Evolutionary conservation across 2,329 filamentous ascomycete species (phyloP), one percentile per base, ranked within the genome.

Genomic region (Penicillium fuscoglaucum): DNA sequence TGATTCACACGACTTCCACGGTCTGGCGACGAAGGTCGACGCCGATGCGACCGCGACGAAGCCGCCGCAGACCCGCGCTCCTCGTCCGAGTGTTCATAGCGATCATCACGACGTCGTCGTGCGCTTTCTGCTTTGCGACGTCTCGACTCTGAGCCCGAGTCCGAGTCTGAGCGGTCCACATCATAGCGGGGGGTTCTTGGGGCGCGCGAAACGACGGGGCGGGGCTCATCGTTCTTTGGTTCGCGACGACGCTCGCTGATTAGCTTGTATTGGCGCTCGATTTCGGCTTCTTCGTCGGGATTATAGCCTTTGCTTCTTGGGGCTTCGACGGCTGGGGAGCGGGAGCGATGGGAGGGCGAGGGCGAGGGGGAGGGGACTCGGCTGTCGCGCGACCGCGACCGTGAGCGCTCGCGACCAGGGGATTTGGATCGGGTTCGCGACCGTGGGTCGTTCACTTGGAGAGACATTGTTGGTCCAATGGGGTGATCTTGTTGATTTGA

Each of bases 401-500:
- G 72, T 46, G 77, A 79, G 58, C 76, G 75, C 44, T 78, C 77
- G 45, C 74, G 71, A 29, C 76, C 75, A 35, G 77, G 78, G 35
- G 78, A 80, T 61, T 75, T 79, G 61, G 78, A 80, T 55, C 78
- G 73, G 61, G 73, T 74, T 56, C 78, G 76, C 62, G 74, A 75
- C 67, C 75, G 74, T 67, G 75, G 70, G 64, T 76, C 74, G 57
- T 72, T 64, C 52, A 76, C 74, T 55, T 74, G 72, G 40, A 79
- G 73, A 33, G 74, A 73, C 70, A 73, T 73, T 37, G 44, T 26
- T 35, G 55, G 55, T 60, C 52, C 58, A 61, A 41, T 48, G 58
- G 50, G 58, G 55, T 48, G 17, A 21, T 21, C 4, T n/a, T 45
- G 28, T 15, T 15, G 21, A n/a, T 33, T 45, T 26, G 19, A 24